Base-by-base conservation (phyloP, 2,329 filamentous ascomycete species). In the Hypoxylon sp. region DNA sequence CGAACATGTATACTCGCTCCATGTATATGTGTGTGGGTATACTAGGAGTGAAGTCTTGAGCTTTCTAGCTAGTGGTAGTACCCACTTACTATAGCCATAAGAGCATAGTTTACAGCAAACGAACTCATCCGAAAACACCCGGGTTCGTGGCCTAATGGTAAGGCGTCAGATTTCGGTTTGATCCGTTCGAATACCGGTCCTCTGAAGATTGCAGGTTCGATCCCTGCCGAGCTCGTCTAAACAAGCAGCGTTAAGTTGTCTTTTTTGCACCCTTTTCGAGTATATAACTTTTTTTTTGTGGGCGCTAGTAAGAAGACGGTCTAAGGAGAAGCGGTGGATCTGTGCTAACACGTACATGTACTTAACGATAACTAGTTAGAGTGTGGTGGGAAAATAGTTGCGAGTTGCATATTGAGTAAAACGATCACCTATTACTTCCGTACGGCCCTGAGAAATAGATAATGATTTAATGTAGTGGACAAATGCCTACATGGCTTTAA, bases 171-270 rank as follows among this genome's bases (percentile, higher is more conserved):
- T 70, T 70, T 70, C 68, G 68, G 68, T 63, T 56, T 42, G n/a
- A 22, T 29, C 13, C 3, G 17, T 44, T n/a, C n/a, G 17, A 26
- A 35, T 50, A 42, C 17, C 52, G 37, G 33, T 58, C 22, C 64
- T 70, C 65, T 70, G n/a, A 68, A 70, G 57, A 70, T 70, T 70
- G 65, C 68, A 70, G 68, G 68, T 70, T 70, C 68, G 68, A 70
- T 70, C 65, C 65, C 65, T 70, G 65, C 65, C 67, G 65, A 68
- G 65, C 68, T 70, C 68, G 68, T 19, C 5, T 50, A 44, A 22
- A 10, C 19, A 44, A 44, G 10, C 39, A 9, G 2, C 8, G 10
- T 44, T 8, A 19, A 19, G 2, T 44, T 31, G 26, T 8, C 6
- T 24, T 53, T 53, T 48, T 37, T 55, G 48, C 24, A 1, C 10